Evolutionary conservation across 2,329 filamentous ascomycete species (phyloP).

Genomic region (Clathrospora elynae): DNA sequence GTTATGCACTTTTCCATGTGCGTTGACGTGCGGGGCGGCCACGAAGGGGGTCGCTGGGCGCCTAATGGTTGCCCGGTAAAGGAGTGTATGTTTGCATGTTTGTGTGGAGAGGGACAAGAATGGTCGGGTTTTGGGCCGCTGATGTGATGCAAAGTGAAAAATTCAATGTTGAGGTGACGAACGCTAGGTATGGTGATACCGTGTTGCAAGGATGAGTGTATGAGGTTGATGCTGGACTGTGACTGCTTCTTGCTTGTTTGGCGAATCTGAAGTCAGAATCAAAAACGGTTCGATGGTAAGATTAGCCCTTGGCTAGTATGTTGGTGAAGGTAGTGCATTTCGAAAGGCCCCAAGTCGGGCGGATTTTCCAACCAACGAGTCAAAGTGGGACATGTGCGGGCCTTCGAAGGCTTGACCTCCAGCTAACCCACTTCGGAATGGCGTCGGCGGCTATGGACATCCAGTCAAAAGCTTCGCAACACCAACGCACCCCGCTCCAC

Average conservation of each 20-base stretch:
- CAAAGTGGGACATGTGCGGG: slow-evolving; percentile 12
- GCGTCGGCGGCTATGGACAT: slow-evolving; percentile 25
- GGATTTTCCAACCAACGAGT: slow-evolving; percentile 23
- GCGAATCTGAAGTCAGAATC: slow-evolving; percentile 9
- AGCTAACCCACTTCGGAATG: slow-evolving; percentile 18
- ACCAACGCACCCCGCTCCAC: slow-evolving; percentile 32
- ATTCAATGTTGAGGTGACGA: slow-evolving; percentile 5
- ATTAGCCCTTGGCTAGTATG: slow-evolving; percentile 1
- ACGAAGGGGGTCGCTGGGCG: slow-evolving; percentile 34
- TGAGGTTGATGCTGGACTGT: slow-evolving; percentile 10
- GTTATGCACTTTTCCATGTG: slow-evolving; percentile 28
- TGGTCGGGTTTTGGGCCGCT: slow-evolving; percentile 9
- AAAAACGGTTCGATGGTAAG: slow-evolving; percentile 3
- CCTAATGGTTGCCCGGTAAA: slow-evolving; percentile 24
- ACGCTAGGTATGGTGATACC: not conserved
- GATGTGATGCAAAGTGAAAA: slow-evolving; percentile 12
- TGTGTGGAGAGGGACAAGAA: slow-evolving; percentile 16
- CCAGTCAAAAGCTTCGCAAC: slow-evolving; percentile 27
- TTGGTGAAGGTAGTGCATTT: not conserved
- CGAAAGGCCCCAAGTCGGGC: slow-evolving; percentile 11
- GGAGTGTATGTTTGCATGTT: slow-evolving; percentile 25
- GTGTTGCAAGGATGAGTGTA: not conserved
- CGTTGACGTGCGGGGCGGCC: slow-evolving; percentile 22
- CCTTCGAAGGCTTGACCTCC: slow-evolving; percentile 25
- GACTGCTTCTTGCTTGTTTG: slow-evolving; percentile 8